phyloP scores from a whole-genome alignment of 2,329 filamentous ascomycete genomes.

The Venturia carpophila region DNA sequence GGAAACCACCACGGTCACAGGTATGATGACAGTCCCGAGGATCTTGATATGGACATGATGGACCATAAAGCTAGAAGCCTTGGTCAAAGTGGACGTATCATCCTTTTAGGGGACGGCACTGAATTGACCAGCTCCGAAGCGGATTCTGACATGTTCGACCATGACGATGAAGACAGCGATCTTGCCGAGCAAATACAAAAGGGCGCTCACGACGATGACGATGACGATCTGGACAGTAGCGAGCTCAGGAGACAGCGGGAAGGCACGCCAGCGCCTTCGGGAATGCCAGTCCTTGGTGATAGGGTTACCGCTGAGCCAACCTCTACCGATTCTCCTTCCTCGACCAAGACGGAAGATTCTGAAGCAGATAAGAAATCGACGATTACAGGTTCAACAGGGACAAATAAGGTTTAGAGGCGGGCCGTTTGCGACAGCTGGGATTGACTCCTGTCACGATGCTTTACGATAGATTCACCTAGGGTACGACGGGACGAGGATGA shows the following conservation, averaged over 20 bases:
- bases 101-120: conserved; percentile 21
- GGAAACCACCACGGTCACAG: conserved; percentile 62
- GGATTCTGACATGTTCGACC: conserved; percentile 20
- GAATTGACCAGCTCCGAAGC: conserved; percentile 16
- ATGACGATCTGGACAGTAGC: conserved; percentile 16
- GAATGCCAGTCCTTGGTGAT: conserved; percentile 6
- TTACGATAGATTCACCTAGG: conserved; percentile 4
- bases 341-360: conserved; percentile 10
- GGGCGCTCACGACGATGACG: conserved; percentile 12
- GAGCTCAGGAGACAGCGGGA: conserved; percentile 17
- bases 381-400: background rate
- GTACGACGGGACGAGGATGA: background rate
- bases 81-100: conserved; percentile 18
- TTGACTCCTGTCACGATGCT: background rate
- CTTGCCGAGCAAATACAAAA: conserved; percentile 19
- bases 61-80: conserved; percentile 45
- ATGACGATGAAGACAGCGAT: conserved; percentile 20
- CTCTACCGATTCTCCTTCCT: conserved; percentile 11
- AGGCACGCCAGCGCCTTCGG: conserved; percentile 19
- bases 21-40: conserved; percentile 65
- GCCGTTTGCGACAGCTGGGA: background rate
- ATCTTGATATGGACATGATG: conserved; percentile 44
- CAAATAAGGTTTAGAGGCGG: background rate
- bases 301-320: conserved; percentile 7
- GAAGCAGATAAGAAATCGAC: conserved; percentile 4